Conservation (phyloP, 73 alveolate species). For the Tetrahymena malaccensis region DNA sequence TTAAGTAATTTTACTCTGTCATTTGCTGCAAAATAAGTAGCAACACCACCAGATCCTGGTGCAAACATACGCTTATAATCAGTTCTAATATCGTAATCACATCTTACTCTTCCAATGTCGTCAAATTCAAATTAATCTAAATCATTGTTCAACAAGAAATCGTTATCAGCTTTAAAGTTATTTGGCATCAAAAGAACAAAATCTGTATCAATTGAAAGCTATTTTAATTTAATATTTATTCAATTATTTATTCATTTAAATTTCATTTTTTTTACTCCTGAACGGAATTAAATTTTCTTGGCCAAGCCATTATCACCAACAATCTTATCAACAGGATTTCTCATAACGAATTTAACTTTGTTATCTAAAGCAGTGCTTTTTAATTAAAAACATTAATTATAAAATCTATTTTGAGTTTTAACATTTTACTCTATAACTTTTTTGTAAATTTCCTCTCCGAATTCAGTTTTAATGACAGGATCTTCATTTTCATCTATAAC, state of each 20-base stretch:
- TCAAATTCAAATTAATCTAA: conserved; percentile 27
- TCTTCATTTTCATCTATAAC: conserved; percentile 19
- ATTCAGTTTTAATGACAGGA: conserved; percentile 5
- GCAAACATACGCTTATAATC: conserved; percentile 33
- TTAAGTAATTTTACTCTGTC: not conserved
- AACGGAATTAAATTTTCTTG: not conserved
- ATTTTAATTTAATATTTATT: not conserved
- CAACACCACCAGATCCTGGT: conserved; percentile 22
- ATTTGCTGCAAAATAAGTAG: not conserved
- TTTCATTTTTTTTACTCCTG: not conserved
- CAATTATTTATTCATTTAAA: not conserved
- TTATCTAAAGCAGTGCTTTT: not conserved
- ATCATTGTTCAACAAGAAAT: conserved; percentile 5
- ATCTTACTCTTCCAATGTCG: conserved; percentile 7
- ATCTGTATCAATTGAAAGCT: conserved; percentile 1
- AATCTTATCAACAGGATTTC: not conserved
- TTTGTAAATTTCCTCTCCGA: conserved; percentile 7
- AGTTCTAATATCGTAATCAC: conserved; percentile 30
- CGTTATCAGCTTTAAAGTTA: conserved; percentile 12
- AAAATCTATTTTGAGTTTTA: not conserved
- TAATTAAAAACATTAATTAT: not conserved
- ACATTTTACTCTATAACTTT: not conserved
- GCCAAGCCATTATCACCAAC: not conserved
- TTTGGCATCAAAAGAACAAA: conserved; percentile 14
- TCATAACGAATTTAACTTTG: not conserved